Percentiles rank a stretch among this genome's conserved stretches.
These are phyloP conservation scores for Globisporangium ultimum DNA, from an alignment of 352 stramenopile species.

Conservation along the genomic window DNA sequence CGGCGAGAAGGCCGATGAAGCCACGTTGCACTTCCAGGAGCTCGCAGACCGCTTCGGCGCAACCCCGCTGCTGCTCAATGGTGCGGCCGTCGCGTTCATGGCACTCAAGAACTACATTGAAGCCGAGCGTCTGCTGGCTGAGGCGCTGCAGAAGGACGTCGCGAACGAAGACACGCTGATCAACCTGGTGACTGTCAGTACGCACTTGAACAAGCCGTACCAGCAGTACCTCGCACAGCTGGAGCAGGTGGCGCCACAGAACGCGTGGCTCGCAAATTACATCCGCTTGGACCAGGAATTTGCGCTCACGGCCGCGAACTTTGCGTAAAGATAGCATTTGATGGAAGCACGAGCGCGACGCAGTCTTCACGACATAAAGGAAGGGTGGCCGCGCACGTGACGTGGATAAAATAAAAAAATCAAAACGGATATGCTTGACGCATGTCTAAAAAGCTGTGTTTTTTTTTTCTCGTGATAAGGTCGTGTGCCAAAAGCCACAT, in stretches of 20 bases:
- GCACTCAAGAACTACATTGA: slow-evolving; percentile 88
- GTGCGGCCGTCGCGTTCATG: slow-evolving; percentile 90
- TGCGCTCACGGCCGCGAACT: slow-evolving; percentile 57
- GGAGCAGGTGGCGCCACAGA: slow-evolving; percentile 67
- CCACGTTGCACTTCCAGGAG: slow-evolving; percentile 91
- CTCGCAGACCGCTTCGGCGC: slow-evolving; percentile 94
- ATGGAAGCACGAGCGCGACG: too few relatives aligned
- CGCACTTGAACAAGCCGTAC: slow-evolving; percentile 87
- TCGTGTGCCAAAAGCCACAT: too few relatives aligned
- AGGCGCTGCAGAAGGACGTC: slow-evolving; percentile 83
- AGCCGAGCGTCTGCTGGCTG: slow-evolving; percentile 86
- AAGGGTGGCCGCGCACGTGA: too few relatives aligned
- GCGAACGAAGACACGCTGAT: slow-evolving; percentile 91
- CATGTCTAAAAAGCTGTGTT: too few relatives aligned
- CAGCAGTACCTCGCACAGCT: slow-evolving; percentile 80
- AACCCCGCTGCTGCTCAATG: slow-evolving; percentile 90
- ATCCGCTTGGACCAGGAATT: slow-evolving; percentile 65
- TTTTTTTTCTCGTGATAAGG: too few relatives aligned
- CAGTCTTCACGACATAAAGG: too few relatives aligned
- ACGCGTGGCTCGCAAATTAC: slow-evolving; percentile 74
- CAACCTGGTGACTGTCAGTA: slow-evolving; percentile 90
- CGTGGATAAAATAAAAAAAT: too few relatives aligned
- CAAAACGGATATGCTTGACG: too few relatives aligned
- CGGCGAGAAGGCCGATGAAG: slow-evolving; percentile 84
- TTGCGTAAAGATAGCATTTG: slow-evolving; percentile 35